Conservation (phyloP, 2,329 filamentous ascomycete genomes). For the Teratosphaeria viscida region DNA sequence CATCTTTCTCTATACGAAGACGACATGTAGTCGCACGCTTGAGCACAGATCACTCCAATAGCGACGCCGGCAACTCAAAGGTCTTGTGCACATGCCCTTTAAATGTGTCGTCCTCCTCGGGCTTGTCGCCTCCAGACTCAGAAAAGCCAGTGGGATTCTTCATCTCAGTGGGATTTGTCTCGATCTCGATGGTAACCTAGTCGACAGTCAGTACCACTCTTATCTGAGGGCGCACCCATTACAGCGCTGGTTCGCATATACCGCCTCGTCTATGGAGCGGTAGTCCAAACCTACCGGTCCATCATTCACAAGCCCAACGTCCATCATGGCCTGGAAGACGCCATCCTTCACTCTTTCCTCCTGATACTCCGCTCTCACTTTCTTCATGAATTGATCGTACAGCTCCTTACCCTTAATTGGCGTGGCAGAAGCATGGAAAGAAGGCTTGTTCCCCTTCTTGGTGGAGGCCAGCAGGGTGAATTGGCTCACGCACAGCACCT, state of each 20-base stretch:
- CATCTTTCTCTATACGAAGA: not conserved
- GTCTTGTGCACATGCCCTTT: conserved; percentile 25
- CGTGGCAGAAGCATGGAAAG: conserved; percentile 80
- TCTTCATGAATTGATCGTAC: conserved; percentile 73
- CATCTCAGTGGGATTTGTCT: conserved; percentile 36
- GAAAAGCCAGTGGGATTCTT: conserved; percentile 22
- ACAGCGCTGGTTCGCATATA: conserved; percentile 15
- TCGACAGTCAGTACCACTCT: not conserved
- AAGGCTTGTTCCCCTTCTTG: conserved; percentile 92
- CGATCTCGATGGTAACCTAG: conserved; percentile 41
- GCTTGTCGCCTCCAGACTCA: conserved; percentile 1
- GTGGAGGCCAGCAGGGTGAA: conserved; percentile 88
- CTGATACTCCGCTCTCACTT: conserved; percentile 61
- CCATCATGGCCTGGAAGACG: conserved; percentile 99
- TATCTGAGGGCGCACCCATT: not conserved
- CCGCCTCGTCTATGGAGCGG: conserved; percentile 47
- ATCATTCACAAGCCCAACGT: conserved; percentile 86
- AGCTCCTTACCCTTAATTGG: conserved; percentile 68
- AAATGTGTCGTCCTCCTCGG: conserved; percentile 18
- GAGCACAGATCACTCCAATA: conserved; percentile 22
- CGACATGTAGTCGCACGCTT: not conserved
- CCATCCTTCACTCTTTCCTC: conserved; percentile 78
- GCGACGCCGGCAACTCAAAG: conserved; percentile 25
- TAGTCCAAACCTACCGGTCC: conserved; percentile 55
- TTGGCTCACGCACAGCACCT: conserved; percentile 95